A percentile compares a stretch with the other conserved stretches of the same genome.
Conservation (phyloP, 2,329 filamentous ascomycete genomes). For the Venturia asperata region DNA sequence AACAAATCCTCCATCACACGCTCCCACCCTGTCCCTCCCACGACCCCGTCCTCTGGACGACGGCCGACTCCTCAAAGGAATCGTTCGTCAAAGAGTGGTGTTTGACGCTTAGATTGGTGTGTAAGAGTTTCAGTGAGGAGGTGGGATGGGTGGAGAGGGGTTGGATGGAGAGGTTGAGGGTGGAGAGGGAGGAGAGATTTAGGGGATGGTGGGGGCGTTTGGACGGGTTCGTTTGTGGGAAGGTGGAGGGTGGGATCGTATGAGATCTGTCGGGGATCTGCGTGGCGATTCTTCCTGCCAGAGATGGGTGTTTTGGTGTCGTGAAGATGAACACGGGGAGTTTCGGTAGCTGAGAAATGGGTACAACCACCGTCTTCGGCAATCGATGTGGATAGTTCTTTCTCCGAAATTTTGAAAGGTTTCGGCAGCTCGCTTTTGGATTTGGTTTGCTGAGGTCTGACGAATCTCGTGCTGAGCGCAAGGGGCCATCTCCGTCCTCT, state of each 20-base stretch:
- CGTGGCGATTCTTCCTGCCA: too few species aligned
- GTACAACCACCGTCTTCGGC: too few species aligned
- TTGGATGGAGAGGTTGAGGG: not conserved
- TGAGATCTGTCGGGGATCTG: too few species aligned
- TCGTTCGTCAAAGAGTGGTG: not conserved
- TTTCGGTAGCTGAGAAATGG: too few species aligned
- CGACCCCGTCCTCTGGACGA: not conserved
- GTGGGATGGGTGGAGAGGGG: not conserved
- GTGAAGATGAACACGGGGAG: too few species aligned
- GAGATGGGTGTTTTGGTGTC: too few species aligned
- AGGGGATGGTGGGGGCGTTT: not conserved
- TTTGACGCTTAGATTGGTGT: not conserved
- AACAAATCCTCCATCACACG: not conserved
- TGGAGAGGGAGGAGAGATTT: conserved; percentile 2
- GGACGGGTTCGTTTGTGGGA: not conserved
- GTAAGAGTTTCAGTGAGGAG: not conserved
- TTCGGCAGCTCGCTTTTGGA: too few species aligned
- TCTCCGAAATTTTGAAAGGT: too few species aligned
- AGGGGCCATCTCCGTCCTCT: too few species aligned
- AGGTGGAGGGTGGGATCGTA: not conserved
- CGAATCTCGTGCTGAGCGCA: too few species aligned
- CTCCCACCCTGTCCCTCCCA: not conserved
- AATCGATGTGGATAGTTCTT: too few species aligned
- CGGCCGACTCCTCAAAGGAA: not conserved
- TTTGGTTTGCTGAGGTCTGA: too few species aligned